Conservation (phyloP, 257 asterid genomes). For the Sherardia arvensis region DNA sequence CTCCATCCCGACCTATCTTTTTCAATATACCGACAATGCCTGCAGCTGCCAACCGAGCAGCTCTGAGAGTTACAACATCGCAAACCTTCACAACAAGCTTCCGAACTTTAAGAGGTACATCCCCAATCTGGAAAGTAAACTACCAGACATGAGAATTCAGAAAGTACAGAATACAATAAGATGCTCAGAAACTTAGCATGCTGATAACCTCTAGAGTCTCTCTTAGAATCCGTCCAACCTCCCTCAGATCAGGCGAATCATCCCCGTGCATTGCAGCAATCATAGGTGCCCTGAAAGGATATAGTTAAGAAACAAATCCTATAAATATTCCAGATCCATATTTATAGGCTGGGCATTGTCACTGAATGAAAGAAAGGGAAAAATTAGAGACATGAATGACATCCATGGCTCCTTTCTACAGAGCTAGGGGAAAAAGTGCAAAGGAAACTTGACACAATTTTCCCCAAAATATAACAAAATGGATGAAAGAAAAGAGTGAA, state of each 20-base stretch:
- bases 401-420: not conserved
- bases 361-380: not conserved
- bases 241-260: conserved; percentile 59
- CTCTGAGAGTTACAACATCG: conserved; percentile 70
- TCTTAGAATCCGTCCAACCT: conserved; percentile 52
- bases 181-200: not conserved
- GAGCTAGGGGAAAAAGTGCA: not conserved
- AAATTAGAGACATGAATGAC: not conserved
- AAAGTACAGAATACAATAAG: not conserved
- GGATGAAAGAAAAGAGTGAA: not conserved
- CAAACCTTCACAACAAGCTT: conserved; percentile 71
- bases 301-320: not conserved
- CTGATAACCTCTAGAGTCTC: conserved; percentile 55
- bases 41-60: conserved; percentile 84
- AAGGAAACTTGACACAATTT: not conserved
- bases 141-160: conserved; percentile 2
- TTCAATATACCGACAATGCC: conserved; percentile 88
- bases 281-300: conserved; percentile 51
- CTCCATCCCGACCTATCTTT: conserved; percentile 82
- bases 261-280: conserved; percentile 93
- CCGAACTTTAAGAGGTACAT: conserved; percentile 53
- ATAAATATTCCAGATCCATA: not conserved
- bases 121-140: conserved; percentile 35
- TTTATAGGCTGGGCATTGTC: not conserved
- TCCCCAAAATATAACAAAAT: not conserved